Percentiles rank a stretch among this genome's conserved stretches.
Evolutionary conservation across 78 protist genomes (phyloP).

Genomic region (Capsaspora owczarzaki): DNA sequence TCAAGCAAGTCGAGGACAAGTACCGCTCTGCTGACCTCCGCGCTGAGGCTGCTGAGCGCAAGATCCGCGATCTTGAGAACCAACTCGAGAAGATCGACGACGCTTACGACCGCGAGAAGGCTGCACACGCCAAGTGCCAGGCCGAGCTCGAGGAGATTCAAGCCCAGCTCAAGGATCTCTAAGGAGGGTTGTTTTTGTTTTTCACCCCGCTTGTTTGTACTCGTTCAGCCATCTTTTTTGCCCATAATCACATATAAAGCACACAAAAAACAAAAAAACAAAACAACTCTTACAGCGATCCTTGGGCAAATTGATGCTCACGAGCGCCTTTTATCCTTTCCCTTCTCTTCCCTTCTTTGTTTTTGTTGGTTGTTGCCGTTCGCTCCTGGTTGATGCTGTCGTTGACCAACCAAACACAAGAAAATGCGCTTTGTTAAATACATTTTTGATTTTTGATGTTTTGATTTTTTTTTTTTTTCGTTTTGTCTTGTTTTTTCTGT

Average conservation of each 20-base stretch:
- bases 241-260: too few relatives aligned
- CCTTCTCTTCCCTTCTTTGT: not conserved
- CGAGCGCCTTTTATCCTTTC: not conserved
- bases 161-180: not conserved
- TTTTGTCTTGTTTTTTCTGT: not conserved
- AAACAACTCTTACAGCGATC: too few relatives aligned
- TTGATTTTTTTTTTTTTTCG: not conserved
- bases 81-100: not conserved
- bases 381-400: too few relatives aligned
- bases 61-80: conserved; percentile 4
- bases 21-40: not conserved
- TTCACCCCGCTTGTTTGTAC: too few relatives aligned
- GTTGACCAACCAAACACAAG: too few relatives aligned
- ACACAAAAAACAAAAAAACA: too few relatives aligned
- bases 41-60: not conserved
- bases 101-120: not conserved
- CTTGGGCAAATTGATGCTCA: too few relatives aligned
- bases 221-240: too few relatives aligned
- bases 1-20: not conserved
- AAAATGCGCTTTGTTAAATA: too few relatives aligned
- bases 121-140: not conserved
- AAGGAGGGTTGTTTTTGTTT: too few relatives aligned
- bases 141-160: not conserved
- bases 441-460: not conserved
- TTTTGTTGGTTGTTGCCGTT: not conserved